phyloP scores from a whole-genome alignment of 2,329 filamentous ascomycete species.

The Pseudopyricularia cyperi region DNA sequence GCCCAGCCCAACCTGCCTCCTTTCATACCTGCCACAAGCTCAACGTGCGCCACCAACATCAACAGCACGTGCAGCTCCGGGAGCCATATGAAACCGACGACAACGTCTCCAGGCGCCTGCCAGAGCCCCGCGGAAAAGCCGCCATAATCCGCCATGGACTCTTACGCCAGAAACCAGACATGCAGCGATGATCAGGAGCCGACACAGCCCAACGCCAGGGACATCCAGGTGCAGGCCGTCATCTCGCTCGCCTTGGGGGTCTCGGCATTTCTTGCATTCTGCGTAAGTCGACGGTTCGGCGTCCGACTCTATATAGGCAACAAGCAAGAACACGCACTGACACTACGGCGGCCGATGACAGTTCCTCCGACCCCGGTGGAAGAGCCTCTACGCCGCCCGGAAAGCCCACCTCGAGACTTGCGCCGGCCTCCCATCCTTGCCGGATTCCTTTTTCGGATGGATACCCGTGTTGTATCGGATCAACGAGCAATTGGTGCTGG shows the following conservation, averaged over 20 bases:
- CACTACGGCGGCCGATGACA: conserved; percentile 18
- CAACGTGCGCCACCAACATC: too few relatives aligned
- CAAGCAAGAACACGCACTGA: not conserved
- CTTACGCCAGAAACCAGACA: conserved; percentile 7
- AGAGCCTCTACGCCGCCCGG: conserved; percentile 75
- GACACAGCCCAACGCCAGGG: conserved; percentile 24
- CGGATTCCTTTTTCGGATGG: conserved; percentile 84
- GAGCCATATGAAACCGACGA: not conserved
- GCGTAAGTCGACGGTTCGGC: conserved; percentile 32
- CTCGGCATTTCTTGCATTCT: conserved; percentile 63
- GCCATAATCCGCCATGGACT: conserved; percentile 9
- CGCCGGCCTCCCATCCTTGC: conserved; percentile 59
- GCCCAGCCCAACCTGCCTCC: too few relatives aligned
- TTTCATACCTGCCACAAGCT: too few relatives aligned
- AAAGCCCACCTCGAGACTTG: conserved; percentile 56
- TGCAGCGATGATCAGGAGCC: conserved; percentile 12
- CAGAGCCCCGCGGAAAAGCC: not conserved
- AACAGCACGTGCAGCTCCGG: too few relatives aligned
- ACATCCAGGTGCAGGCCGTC: conserved; percentile 52
- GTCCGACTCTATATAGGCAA: not conserved
- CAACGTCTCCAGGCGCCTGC: not conserved
- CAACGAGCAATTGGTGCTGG: conserved; percentile 77
- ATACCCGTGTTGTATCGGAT: conserved; percentile 75
- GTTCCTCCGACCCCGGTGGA: conserved; percentile 85
- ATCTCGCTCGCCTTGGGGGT: conserved; percentile 60